A percentile compares a stretch with the other conserved stretches of the same genome.
Evolutionary conservation across 495 filamentous ascomycete species (phyloP).

Genomic region (Hyphodiscus hymeniophilus): DNA sequence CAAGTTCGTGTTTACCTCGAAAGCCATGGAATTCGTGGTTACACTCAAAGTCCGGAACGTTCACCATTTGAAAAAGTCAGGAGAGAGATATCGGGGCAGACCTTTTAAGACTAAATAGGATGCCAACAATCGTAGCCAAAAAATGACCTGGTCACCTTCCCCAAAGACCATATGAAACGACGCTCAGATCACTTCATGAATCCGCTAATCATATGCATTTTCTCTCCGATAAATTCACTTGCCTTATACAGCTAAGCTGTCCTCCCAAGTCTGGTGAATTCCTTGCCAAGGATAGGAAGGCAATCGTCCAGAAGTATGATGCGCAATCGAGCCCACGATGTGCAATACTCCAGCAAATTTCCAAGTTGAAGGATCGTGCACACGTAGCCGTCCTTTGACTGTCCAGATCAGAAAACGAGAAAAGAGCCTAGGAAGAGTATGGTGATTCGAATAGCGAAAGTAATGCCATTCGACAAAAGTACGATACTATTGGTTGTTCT

Average conservation of each 20-base stretch:
- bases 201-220: slow-evolving; percentile 58
- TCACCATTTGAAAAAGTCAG: too few relatives aligned
- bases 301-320: slow-evolving; percentile 65
- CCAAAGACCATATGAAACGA: slow-evolving; percentile 55
- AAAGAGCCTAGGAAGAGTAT: slow-evolving; percentile 53
- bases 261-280: slow-evolving; percentile 46
- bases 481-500: slow-evolving; percentile 53
- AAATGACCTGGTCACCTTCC: slow-evolving; percentile 55
- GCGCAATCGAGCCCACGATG: slow-evolving; percentile 56
- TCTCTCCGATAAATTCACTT: slow-evolving; percentile 44
- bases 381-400: slow-evolving; percentile 57
- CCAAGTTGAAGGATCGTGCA: slow-evolving; percentile 49
- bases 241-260: slow-evolving; percentile 43
- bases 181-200: slow-evolving; percentile 49
- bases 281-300: slow-evolving; percentile 53
- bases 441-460: slow-evolving; percentile 53
- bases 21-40: too few relatives aligned
- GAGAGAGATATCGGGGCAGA: slow-evolving; percentile 47
- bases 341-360: slow-evolving; percentile 48
- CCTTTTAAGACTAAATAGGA: slow-evolving; percentile 52
- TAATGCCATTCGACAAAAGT: slow-evolving; percentile 53
- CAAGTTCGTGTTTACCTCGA: too few relatives aligned
- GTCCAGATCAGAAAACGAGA: slow-evolving; percentile 54
- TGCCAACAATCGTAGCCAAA: slow-evolving; percentile 52
- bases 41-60: too few relatives aligned